These are phyloP conservation scores for Pseudogymnoascus sp. DNA, from an alignment of 2,329 filamentous ascomycete species.

Conservation along the genomic window DNA sequence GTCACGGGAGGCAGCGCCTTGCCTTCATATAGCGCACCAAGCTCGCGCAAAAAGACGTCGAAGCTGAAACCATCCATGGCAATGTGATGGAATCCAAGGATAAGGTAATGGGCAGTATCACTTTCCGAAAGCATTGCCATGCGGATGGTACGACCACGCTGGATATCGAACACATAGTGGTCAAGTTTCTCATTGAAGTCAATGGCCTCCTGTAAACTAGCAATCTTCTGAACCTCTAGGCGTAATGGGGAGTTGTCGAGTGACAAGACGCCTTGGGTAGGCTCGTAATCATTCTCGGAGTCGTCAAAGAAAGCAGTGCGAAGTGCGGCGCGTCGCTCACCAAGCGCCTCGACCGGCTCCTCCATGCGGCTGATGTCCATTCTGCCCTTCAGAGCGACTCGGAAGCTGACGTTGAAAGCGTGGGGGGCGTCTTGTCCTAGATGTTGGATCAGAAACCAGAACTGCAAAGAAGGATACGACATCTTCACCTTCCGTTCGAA, in stretches of 20 bases:
- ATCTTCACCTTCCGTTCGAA: background rate
- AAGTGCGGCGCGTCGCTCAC: conserved; percentile 23
- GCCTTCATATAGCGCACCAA: conserved; percentile 20
- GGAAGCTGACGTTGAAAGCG: conserved; percentile 22
- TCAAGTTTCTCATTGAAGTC: conserved; percentile 19
- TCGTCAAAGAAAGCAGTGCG: conserved; percentile 24
- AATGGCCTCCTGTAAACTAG: background rate
- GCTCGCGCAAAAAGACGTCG: conserved; percentile 20
- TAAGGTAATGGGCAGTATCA: conserved; percentile 15
- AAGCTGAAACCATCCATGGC: conserved; percentile 23
- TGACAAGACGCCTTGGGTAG: background rate
- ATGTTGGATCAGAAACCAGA: conserved; percentile 24
- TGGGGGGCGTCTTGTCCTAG: conserved; percentile 20
- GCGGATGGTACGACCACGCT: conserved; percentile 30
- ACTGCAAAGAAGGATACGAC: background rate
- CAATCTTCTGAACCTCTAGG: background rate
- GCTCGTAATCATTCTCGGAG: background rate
- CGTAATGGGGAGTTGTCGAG: background rate
- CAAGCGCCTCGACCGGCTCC: conserved; percentile 19
- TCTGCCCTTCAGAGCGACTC: conserved; percentile 19
- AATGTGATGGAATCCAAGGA: conserved; percentile 24
- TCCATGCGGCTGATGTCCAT: conserved; percentile 18
- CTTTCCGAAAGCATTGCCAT: conserved; percentile 31
- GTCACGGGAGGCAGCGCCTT: background rate
- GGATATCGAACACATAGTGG: conserved; percentile 34